These are phyloP conservation scores for Candida neerlandica DNA, from an alignment of 1,139 yeast genomes.

Conservation along the genomic window DNA sequence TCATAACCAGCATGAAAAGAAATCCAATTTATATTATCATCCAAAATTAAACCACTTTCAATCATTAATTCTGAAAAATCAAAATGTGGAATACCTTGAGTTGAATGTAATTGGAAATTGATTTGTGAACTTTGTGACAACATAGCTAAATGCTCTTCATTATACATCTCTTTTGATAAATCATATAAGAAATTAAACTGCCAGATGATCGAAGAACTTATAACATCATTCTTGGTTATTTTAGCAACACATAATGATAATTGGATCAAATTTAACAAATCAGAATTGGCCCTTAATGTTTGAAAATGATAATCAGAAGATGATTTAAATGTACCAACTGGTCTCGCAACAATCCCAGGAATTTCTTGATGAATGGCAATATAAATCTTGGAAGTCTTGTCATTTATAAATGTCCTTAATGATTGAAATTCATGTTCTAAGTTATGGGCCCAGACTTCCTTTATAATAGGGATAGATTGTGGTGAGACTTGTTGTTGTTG, in stretches of 20 bases:
- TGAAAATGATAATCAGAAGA: constrained; percentile 95
- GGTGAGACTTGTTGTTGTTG: constrained; percentile 17
- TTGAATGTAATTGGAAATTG: constrained; percentile 74
- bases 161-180: constrained; percentile 76
- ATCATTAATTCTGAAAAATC: constrained; percentile 84
- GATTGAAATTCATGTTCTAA: constrained; percentile 78
- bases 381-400: constrained; percentile 58
- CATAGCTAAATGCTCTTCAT: constrained; percentile 72
- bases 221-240: constrained; percentile 60
- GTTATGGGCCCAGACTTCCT: constrained; percentile 86
- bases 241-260: constrained; percentile 86
- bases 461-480: constrained; percentile 42
- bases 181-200: constrained; percentile 92
- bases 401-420: constrained; percentile 66
- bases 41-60: constrained; percentile 82
- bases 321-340: constrained; percentile 91
- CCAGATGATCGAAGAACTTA: constrained; percentile 76
- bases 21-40: constrained; percentile 78
- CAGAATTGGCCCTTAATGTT: constrained; percentile 89
- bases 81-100: constrained; percentile 76
- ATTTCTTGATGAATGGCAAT: constrained; percentile 88
- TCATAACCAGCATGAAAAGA: constrained; percentile 96
- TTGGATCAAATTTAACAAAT: constrained; percentile 81
- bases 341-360: constrained; percentile 95
- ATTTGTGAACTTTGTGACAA: constrained; percentile 77